phyloP scores from a whole-genome alignment of 2,329 filamentous ascomycete species.

The Fusarium paranaense region DNA sequence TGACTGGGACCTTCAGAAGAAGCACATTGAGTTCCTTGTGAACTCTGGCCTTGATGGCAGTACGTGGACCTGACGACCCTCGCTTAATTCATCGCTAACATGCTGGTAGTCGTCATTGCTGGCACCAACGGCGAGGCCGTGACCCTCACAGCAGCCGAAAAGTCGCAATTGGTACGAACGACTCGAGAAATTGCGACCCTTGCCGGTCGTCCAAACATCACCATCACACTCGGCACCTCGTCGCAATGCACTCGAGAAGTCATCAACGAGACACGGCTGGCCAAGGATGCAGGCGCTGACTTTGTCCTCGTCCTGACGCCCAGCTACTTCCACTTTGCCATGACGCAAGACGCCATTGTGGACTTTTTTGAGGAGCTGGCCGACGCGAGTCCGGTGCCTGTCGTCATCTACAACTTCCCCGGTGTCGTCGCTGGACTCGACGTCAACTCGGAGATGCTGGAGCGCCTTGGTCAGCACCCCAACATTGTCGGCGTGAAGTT shows the following conservation, averaged over 20 bases:
- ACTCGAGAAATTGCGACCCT: conserved; percentile 71
- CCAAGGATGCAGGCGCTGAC: conserved; percentile 72
- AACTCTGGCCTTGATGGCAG: conserved; percentile 64
- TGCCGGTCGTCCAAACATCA: conserved; percentile 66
- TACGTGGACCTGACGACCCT: conserved; percentile 19
- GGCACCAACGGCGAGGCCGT: conserved; percentile 82
- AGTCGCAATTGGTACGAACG: conserved; percentile 68
- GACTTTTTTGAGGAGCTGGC: conserved; percentile 73
- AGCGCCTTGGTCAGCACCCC: conserved; percentile 65
- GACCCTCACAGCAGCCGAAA: conserved; percentile 73
- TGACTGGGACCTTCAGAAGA: conserved; percentile 65
- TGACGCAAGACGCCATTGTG: conserved; percentile 69
- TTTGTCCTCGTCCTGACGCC: conserved; percentile 76
- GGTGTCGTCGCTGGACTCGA: conserved; percentile 75
- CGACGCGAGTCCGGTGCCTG: conserved; percentile 67
- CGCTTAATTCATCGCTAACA: conserved; percentile 17
- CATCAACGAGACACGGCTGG: conserved; percentile 72
- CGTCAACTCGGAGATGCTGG: conserved; percentile 74
- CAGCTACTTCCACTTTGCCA: conserved; percentile 76
- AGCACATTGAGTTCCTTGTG: conserved; percentile 66
- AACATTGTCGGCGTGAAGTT: conserved; percentile 79
- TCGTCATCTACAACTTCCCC: conserved; percentile 81
- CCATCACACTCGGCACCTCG: conserved; percentile 75
- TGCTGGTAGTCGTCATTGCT: conserved; percentile 68
- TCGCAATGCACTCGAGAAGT: conserved; percentile 75